Conservation (phyloP, 2,329 filamentous ascomycete species). For the Penicillium sp. region DNA sequence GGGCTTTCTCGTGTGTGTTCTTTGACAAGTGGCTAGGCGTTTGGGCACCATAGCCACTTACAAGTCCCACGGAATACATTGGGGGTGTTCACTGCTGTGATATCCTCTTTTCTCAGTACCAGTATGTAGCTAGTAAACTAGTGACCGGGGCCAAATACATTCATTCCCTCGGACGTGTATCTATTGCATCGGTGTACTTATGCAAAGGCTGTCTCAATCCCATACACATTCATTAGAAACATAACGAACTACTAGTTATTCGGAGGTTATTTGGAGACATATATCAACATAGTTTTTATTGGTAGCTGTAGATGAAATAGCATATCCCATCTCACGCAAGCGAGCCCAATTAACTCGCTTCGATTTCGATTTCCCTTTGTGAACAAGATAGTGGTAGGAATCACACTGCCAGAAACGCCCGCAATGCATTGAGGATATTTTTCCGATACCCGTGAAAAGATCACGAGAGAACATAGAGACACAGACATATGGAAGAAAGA, state of each 20-base stretch:
- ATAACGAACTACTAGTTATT: background rate
- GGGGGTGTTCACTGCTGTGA: background rate
- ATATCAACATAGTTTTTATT: background rate
- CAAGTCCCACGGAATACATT: background rate
- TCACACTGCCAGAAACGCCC: constrained; percentile 27
- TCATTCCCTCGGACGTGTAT: background rate
- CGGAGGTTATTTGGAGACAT: background rate
- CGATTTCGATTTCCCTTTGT: constrained; percentile 1
- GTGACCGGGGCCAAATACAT: background rate
- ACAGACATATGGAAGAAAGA: constrained; percentile 14
- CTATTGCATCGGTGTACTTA: no score
- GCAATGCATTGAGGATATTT: constrained; percentile 29
- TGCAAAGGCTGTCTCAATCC: background rate
- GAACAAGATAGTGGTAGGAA: constrained; percentile 14
- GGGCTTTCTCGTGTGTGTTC: background rate
- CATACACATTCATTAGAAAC: background rate
- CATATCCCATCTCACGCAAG: background rate
- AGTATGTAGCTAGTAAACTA: background rate
- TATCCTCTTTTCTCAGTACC: background rate
- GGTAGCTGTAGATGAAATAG: background rate
- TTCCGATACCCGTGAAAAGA: constrained; percentile 4
- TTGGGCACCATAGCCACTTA: background rate
- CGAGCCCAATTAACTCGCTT: background rate
- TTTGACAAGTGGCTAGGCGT: background rate
- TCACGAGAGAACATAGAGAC: constrained; percentile 14